Evolutionary conservation across 805 yeast species (phyloP).

Genomic region (Saccharomycopsis fibuligera): DNA sequence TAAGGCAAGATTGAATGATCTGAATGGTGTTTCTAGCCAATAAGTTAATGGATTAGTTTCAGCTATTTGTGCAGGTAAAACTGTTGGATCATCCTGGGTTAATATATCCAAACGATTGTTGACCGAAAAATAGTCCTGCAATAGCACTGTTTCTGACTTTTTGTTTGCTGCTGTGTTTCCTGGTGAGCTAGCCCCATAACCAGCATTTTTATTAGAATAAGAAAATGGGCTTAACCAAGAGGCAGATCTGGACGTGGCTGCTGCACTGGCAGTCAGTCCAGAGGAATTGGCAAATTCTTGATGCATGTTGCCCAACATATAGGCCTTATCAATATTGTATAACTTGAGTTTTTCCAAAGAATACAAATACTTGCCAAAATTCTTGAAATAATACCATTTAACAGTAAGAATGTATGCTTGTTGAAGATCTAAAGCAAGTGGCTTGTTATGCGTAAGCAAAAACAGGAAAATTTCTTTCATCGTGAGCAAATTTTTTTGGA

Average conservation of each 20-base stretch:
- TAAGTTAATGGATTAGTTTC: slow-evolving; percentile 62
- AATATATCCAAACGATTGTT: slow-evolving; percentile 58
- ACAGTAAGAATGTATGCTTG: slow-evolving; percentile 83
- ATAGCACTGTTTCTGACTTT: slow-evolving; percentile 16
- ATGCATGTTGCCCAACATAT: slow-evolving; percentile 45
- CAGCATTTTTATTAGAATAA: not conserved
- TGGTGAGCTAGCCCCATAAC: not conserved
- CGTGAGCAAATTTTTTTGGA: slow-evolving; percentile 60
- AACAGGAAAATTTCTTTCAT: slow-evolving; percentile 60
- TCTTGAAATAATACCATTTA: slow-evolving; percentile 84
- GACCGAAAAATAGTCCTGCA: slow-evolving; percentile 51
- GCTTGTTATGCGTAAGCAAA: slow-evolving; percentile 45
- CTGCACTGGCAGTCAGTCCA: not conserved
- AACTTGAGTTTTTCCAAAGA: slow-evolving; percentile 61
- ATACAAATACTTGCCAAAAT: slow-evolving; percentile 70
- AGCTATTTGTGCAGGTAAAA: slow-evolving; percentile 78
- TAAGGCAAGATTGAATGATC: slow-evolving; percentile 66
- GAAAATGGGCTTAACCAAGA: slow-evolving; percentile 19
- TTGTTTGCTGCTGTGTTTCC: no score
- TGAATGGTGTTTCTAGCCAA: slow-evolving; percentile 68
- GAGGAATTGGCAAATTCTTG: slow-evolving; percentile 2
- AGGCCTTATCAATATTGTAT: slow-evolving; percentile 47
- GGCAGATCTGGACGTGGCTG: slow-evolving; percentile 1
- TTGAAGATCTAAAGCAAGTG: slow-evolving; percentile 64
- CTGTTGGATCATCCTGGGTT: slow-evolving; percentile 49